Percentiles rank a stretch among this genome's conserved stretches.
These are phyloP conservation scores for Ascochyta pisi DNA, from an alignment of 2,329 filamentous ascomycete species.

Conservation along the genomic window DNA sequence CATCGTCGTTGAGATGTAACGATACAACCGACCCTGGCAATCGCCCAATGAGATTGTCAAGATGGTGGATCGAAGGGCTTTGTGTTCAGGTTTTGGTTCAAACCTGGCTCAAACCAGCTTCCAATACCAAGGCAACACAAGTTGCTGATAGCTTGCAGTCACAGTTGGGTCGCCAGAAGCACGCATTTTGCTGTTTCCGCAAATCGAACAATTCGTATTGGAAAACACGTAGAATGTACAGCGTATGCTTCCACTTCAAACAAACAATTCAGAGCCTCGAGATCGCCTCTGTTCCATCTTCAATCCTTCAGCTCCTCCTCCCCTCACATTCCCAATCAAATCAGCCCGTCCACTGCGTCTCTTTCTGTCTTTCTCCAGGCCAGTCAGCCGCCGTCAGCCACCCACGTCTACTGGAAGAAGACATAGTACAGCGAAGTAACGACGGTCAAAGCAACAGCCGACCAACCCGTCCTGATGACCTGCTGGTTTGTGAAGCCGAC, in stretches of 20 bases:
- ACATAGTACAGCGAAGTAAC: constrained; percentile 45
- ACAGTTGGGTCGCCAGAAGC: not conserved
- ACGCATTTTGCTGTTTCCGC: not conserved
- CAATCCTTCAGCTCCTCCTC: not conserved
- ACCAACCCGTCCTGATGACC: constrained; percentile 71
- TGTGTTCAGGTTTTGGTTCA: not conserved
- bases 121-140: not conserved
- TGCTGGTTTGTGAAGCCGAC: constrained; percentile 67
- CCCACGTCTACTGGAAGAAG: constrained; percentile 27
- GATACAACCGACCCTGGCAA: not conserved
- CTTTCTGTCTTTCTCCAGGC: constrained; percentile 10
- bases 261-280: not conserved
- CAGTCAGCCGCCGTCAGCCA: not conserved
- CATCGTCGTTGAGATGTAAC: not conserved
- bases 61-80: not conserved
- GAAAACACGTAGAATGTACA: constrained; percentile 20
- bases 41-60: not conserved
- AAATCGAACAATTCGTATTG: constrained; percentile 16
- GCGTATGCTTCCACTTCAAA: constrained; percentile 5
- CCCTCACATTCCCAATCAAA: not conserved
- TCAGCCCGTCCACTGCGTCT: not conserved
- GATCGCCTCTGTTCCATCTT: not conserved
- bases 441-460: constrained; percentile 64
- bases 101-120: not conserved
- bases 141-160: not conserved